Conservation (phyloP, 2,329 filamentous ascomycete genomes). For the Mariannaea sp. region DNA sequence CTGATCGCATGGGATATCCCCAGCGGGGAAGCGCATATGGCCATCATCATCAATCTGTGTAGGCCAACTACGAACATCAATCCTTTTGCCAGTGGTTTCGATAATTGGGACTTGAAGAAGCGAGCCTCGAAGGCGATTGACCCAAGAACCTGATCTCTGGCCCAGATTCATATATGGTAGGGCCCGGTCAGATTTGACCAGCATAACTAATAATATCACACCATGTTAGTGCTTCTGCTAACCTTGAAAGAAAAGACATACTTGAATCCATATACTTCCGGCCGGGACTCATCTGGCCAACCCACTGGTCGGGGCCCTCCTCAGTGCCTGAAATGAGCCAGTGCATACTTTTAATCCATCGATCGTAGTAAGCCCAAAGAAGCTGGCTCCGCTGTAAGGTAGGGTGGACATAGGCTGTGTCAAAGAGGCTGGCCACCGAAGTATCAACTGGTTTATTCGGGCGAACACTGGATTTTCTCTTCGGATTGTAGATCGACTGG, state of each 20-base stretch:
- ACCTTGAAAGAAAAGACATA: slow-evolving; percentile 24
- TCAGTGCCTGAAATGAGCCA: slow-evolving; percentile 51
- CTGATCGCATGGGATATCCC: slow-evolving; percentile 33
- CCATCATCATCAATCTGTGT: slow-evolving; percentile 44
- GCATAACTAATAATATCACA: slow-evolving; percentile 43
- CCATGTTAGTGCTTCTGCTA: no score
- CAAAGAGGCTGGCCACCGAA: slow-evolving; percentile 54
- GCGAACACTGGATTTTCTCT: not conserved
- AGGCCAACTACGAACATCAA: slow-evolving; percentile 53
- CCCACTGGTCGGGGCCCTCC: slow-evolving; percentile 54
- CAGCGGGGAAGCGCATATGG: slow-evolving; percentile 43
- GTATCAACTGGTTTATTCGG: slow-evolving; percentile 54
- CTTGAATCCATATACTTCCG: slow-evolving; percentile 45
- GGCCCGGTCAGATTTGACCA: slow-evolving; percentile 50
- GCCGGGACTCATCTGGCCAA: slow-evolving; percentile 48
- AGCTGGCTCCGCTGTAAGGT: slow-evolving; percentile 48
- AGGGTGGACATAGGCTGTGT: slow-evolving; percentile 57
- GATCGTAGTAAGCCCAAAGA: slow-evolving; percentile 53
- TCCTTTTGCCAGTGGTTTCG: slow-evolving; percentile 46
- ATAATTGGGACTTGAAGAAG: slow-evolving; percentile 48
- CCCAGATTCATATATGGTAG: slow-evolving; percentile 49
- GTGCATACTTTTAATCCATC: slow-evolving; percentile 50
- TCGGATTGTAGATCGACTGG: slow-evolving; percentile 8
- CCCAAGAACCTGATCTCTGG: slow-evolving; percentile 40
- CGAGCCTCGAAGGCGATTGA: slow-evolving; percentile 43